These are phyloP conservation scores for Nidula niveotomentosa DNA, from an alignment of 1,284 basidiomycete species.

Conservation along the genomic window DNA sequence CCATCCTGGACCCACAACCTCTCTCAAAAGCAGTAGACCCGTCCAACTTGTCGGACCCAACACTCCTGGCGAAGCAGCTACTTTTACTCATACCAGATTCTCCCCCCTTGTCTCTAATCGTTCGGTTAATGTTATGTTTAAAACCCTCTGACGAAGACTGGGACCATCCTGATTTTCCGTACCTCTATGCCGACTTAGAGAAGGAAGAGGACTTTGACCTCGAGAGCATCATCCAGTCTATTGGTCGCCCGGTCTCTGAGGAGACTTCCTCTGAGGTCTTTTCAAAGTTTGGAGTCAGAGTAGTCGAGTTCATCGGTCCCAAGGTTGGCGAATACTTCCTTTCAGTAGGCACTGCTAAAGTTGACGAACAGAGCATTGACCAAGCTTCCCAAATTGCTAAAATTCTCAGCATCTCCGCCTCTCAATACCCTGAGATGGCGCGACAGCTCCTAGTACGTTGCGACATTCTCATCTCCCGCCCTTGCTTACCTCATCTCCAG, in stretches of 20 bases:
- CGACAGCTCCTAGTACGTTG: constrained; percentile 32
- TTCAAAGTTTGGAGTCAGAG: constrained; percentile 48
- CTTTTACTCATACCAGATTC: constrained; percentile 58
- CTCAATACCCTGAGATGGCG: constrained; percentile 62
- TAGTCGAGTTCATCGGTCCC: constrained; percentile 49
- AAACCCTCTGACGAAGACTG: constrained; percentile 75
- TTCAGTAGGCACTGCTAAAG: constrained; percentile 1
- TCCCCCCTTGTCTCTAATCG: constrained; percentile 59
- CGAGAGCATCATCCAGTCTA: constrained; percentile 47
- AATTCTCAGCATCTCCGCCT: constrained; percentile 58
- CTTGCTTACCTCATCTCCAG: constrained; percentile 28
- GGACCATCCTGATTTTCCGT: constrained; percentile 72
- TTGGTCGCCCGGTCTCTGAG: constrained; percentile 57
- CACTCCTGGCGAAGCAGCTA: constrained; percentile 55
- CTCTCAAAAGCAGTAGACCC: constrained; percentile 55
- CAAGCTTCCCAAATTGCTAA: constrained; percentile 60
- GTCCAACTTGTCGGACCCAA: constrained; percentile 59
- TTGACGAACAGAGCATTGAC: constrained; percentile 39
- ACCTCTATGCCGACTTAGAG: constrained; percentile 51
- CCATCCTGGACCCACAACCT: constrained; percentile 34
- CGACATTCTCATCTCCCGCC: constrained; percentile 11
- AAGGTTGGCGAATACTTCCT: constrained; percentile 37
- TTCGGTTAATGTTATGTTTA: constrained; percentile 72
- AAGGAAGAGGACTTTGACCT: constrained; percentile 51
- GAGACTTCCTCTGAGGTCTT: constrained; percentile 45